phyloP scores from a whole-genome alignment of 78 protist species.

The Dictyostelium firmibasis region DNA sequence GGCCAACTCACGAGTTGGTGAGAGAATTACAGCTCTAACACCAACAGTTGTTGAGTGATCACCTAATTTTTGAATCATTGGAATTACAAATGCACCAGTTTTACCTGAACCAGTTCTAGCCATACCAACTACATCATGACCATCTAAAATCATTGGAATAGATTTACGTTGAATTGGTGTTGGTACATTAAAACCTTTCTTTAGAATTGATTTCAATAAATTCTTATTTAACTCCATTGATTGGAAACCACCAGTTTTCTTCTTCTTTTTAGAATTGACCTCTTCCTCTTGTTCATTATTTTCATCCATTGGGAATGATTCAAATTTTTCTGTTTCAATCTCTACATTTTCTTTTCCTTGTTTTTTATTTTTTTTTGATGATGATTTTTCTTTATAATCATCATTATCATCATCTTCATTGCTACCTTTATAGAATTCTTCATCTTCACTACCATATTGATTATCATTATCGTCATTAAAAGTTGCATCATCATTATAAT shows the following conservation, averaged over 20 bases:
- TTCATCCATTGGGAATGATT: constrained; percentile 9
- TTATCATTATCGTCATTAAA: neutral
- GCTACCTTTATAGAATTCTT: neutral
- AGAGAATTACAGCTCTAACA: constrained; percentile 92
- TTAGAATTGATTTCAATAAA: constrained; percentile 76
- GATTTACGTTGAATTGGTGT: constrained; percentile 98
- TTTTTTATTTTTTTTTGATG: neutral
- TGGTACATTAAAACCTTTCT: constrained; percentile 94
- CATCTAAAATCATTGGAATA: constrained; percentile 91
- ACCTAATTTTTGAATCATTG: constrained; percentile 88
- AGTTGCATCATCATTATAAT: constrained; percentile 36
- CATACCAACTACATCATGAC: constrained; percentile 98
- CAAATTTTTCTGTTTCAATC: neutral
- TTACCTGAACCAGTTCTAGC: constrained; percentile 99
- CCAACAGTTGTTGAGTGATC: constrained; percentile 91
- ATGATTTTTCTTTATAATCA: neutral
- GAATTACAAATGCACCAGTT: constrained; percentile 98
- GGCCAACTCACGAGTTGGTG: constrained; percentile 99
- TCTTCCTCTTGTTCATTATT: constrained; percentile 34
- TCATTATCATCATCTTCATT: neutral
- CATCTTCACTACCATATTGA: neutral
- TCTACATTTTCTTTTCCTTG: neutral
- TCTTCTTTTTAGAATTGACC: constrained; percentile 14
- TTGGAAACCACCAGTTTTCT: constrained; percentile 85
- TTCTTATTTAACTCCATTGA: constrained; percentile 71